phyloP scores from a whole-genome alignment of 192 early-diverging fungal genomes.

The Coemansia sp. region DNA sequence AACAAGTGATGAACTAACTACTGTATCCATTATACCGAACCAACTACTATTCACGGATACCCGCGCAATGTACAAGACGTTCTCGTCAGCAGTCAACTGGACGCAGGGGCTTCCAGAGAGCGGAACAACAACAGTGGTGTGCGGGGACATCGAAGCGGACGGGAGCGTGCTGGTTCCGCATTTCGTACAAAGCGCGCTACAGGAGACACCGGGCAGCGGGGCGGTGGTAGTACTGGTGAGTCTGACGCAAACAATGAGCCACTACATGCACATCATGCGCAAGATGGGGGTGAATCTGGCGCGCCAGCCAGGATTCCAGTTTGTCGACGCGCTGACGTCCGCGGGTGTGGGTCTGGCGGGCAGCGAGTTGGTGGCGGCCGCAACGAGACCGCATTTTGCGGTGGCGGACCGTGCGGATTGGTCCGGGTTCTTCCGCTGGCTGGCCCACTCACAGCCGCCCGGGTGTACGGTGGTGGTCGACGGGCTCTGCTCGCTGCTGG shows the following conservation, averaged over 20 bases:
- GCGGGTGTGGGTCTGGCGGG: not conserved
- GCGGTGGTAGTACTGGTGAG: slow-evolving; percentile 20
- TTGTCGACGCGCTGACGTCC: slow-evolving; percentile 25
- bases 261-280: slow-evolving; percentile 51
- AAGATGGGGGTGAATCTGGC: slow-evolving; percentile 39
- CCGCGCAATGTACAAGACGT: slow-evolving; percentile 30
- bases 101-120: slow-evolving; percentile 18
- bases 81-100: slow-evolving; percentile 42
- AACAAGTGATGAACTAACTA: no score
- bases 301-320: slow-evolving; percentile 14
- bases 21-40: no score
- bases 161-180: slow-evolving; percentile 27
- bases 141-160: slow-evolving; percentile 15
- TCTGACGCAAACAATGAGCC: slow-evolving; percentile 38
- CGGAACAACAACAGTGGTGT: slow-evolving; percentile 24
- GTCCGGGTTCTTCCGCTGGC: slow-evolving; percentile 26
- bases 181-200: slow-evolving; percentile 10
- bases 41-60: no score
- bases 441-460: slow-evolving; percentile 2
- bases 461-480: slow-evolving; percentile 22
- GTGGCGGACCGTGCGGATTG: slow-evolving; percentile 12
- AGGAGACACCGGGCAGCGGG: not conserved
- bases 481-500: slow-evolving; percentile 34
- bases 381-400: slow-evolving; percentile 29
- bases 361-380: slow-evolving; percentile 8